Evolutionary conservation across 73 alveolate species (phyloP), one percentile per base, ranked within the genome.

Genomic region (Uronychia binucleata): DNA sequence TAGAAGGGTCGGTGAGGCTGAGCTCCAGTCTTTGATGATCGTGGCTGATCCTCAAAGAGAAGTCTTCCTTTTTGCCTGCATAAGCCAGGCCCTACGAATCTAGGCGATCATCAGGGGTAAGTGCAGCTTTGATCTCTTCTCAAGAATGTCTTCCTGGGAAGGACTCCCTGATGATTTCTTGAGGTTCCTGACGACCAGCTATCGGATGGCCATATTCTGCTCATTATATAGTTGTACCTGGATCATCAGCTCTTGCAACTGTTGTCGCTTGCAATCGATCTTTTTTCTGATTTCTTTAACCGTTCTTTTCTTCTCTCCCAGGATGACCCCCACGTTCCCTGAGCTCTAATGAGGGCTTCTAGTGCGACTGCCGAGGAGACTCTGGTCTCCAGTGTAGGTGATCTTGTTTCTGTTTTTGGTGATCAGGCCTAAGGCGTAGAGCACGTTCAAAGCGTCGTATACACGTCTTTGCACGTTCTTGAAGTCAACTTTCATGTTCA

Each of bases 341-440:
- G 67, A 46, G n/a, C 19, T 19, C 67, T 46, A 19, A 11, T 46
- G 19, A 46, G 67, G 67, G 19, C 67, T 46, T 46, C n/a, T 11
- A 46, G 19, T 5, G 67, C 67, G 19, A 11, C 67, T 19, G 19
- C 19, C 19, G 67, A 19, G 19, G 67, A 46, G 67, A 19, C 19
- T 46, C 67, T 46, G 5, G 1, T 33, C 84, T 77, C 84, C 84
- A 26, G 31, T 77, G 75, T 77, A 77, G 30, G 28, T 58, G 32
- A 77, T 77, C 11, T 34, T 80, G 19, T 95, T 95, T 28, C 97
- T 93, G 26, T 85, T 84, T 59, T 82, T 82, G 32, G 77, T 32
- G 30, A 82, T 67, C 14, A 82, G 31, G 14, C 77, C 81, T 26
- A 82, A 46, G 1, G 89, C 89, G 29, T 30, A 33, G 28, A 82